Conservation (phyloP, 2,329 filamentous ascomycete genomes). For the Aspergillus novofumigatus region DNA sequence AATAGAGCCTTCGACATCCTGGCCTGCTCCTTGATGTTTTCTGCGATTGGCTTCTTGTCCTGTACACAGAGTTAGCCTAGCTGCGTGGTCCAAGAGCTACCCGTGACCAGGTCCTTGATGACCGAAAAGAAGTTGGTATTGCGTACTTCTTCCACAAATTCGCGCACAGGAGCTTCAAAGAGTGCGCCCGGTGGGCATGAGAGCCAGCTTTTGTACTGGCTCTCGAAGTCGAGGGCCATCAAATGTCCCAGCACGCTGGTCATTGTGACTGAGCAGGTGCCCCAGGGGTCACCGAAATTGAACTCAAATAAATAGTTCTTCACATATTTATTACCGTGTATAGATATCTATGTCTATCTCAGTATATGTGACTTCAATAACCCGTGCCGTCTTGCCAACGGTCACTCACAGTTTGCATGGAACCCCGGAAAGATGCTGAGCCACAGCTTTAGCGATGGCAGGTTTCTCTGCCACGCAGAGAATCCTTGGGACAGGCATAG, state of each 20-base stretch:
- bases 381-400: background rate
- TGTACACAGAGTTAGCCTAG: conserved; percentile 35
- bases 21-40: conserved; percentile 80
- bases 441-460: conserved; percentile 92
- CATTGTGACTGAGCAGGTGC: conserved; percentile 81
- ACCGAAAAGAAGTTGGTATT: background rate
- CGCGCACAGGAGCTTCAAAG: conserved; percentile 75
- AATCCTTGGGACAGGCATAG: conserved; percentile 44
- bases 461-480: conserved; percentile 84
- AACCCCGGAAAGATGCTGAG: conserved; percentile 81
- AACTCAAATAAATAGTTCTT: conserved; percentile 95
- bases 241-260: conserved; percentile 90
- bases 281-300: conserved; percentile 77
- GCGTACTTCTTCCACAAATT: conserved; percentile 62
- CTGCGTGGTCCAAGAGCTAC: background rate
- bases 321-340: conserved; percentile 67
- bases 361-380: conserved; percentile 11
- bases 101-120: background rate
- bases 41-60: conserved; percentile 75
- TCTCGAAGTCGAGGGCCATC: conserved; percentile 71
- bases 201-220: conserved; percentile 72
- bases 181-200: conserved; percentile 73
- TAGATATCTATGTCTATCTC: conserved; percentile 55
- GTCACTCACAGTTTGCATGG: conserved; percentile 61
- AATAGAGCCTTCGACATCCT: conserved; percentile 69